Conservation (phyloP, 257 asterid genomes). For the Nemophila menziesii region DNA sequence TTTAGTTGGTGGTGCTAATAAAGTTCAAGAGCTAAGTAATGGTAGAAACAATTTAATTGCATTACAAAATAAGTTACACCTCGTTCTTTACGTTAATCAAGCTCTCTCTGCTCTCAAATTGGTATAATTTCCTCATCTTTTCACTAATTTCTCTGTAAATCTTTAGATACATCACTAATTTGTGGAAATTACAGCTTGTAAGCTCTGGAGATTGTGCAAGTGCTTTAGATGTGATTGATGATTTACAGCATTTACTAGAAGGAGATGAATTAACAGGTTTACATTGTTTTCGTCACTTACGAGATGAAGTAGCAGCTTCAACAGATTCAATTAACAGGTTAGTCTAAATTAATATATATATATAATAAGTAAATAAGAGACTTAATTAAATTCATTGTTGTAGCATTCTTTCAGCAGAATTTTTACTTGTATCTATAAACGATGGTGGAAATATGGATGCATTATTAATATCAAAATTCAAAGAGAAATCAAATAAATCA, state of each 20-base stretch:
- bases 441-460: conserved; percentile 47
- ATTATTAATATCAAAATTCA: conserved; percentile 24
- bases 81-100: conserved; percentile 84
- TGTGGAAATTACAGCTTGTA: conserved; percentile 54
- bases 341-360: conserved; percentile 15
- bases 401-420: conserved; percentile 99
- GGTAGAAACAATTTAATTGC: conserved; percentile 52
- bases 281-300: conserved; percentile 93
- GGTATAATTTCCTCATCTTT: conserved; percentile 27
- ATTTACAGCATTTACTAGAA: conserved; percentile 80
- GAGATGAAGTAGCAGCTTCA: conserved; percentile 68
- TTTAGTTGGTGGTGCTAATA: conserved; percentile 82
- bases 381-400: conserved; percentile 71
- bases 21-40: conserved; percentile 61
- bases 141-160: not conserved
- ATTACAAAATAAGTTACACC: conserved; percentile 66
- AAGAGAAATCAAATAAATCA: conserved; percentile 36
- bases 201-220: conserved; percentile 98
- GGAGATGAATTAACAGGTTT: conserved; percentile 91
- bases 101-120: conserved; percentile 84
- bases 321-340: conserved; percentile 93
- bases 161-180: not conserved
- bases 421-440: conserved; percentile 64
- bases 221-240: conserved; percentile 89
- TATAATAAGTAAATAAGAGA: conserved; percentile 32